phyloP scores from a whole-genome alignment of 1,139 yeast species.

The Pichia sp. region DNA sequence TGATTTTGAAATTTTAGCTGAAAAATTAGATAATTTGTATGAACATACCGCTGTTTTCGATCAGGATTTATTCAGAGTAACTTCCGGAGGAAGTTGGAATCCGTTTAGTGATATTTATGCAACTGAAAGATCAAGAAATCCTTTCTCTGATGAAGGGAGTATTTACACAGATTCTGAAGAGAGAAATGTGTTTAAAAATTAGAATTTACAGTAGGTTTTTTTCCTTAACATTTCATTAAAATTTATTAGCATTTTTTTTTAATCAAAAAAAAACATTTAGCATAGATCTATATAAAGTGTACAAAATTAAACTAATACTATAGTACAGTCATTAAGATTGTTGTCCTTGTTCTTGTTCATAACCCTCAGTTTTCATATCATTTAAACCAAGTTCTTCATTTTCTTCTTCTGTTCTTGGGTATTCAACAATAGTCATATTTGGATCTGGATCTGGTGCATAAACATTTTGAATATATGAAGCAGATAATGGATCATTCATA shows the following conservation, averaged over 20 bases:
- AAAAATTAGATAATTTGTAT: conserved; percentile 6
- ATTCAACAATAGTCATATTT: conserved; percentile 84
- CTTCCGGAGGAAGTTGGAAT: conserved; percentile 21
- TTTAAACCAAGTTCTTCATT: conserved; percentile 88
- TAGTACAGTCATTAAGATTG: not conserved
- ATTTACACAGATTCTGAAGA: too few species aligned
- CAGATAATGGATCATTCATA: conserved; percentile 93
- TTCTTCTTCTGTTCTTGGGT: conserved; percentile 78
- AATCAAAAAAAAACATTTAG: not conserved
- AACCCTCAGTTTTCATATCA: conserved; percentile 46
- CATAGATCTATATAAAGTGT: not conserved
- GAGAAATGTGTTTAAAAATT: too few species aligned
- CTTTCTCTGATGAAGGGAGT: not conserved
- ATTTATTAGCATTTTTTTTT: too few species aligned
- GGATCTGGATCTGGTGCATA: conserved; percentile 99
- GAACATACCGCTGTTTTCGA: conserved; percentile 19
- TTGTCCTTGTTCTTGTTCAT: too few species aligned
- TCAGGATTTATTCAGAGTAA: conserved; percentile 18
- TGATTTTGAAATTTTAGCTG: conserved; percentile 4
- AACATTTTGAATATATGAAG: conserved; percentile 92
- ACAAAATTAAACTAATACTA: not conserved
- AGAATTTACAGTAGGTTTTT: too few species aligned
- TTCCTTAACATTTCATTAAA: too few species aligned
- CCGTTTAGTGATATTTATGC: conserved; percentile 21
- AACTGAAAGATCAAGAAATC: not conserved